Percentiles rank a stretch among this genome's conserved stretches.
phyloP scores from a whole-genome alignment of 495 filamentous ascomycete species.

The Clohesyomyces aquaticus region DNA sequence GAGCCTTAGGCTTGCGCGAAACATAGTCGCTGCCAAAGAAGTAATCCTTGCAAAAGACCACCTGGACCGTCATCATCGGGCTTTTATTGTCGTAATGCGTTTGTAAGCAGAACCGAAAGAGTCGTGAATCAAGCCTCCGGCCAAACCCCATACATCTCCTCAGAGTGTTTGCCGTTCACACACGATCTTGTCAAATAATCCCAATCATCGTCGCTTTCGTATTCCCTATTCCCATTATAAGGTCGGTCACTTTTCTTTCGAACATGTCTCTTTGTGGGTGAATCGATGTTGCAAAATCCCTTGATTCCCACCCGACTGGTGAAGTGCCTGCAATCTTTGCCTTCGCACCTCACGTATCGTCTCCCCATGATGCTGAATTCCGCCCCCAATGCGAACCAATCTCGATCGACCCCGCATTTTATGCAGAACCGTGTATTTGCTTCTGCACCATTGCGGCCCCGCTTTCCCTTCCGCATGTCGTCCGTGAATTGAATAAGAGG shows the following conservation, averaged over 20 bases:
- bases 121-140: constrained; percentile 13
- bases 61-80: background rate
- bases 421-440: constrained; percentile 30
- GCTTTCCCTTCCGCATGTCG: constrained; percentile 33
- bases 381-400: constrained; percentile 14
- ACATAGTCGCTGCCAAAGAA: too few relatives aligned
- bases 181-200: constrained; percentile 15
- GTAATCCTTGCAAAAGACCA: background rate
- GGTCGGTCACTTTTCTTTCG: background rate
- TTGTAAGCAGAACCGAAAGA: background rate
- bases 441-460: constrained; percentile 23
- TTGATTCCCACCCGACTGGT: constrained; percentile 12
- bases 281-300: background rate
- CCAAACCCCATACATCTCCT: constrained; percentile 15
- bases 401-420: constrained; percentile 28
- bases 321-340: constrained; percentile 9
- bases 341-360: constrained; percentile 7
- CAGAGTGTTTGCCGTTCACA: constrained; percentile 13
- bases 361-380: constrained; percentile 23
- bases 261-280: background rate
- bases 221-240: background rate
- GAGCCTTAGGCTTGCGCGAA: background rate
- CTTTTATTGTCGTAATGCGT: background rate
- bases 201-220: constrained; percentile 27
- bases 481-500: constrained; percentile 22